Evolutionary conservation across 306 rosid genomes (phyloP).

Genomic region (Begonia peltatifolia): DNA sequence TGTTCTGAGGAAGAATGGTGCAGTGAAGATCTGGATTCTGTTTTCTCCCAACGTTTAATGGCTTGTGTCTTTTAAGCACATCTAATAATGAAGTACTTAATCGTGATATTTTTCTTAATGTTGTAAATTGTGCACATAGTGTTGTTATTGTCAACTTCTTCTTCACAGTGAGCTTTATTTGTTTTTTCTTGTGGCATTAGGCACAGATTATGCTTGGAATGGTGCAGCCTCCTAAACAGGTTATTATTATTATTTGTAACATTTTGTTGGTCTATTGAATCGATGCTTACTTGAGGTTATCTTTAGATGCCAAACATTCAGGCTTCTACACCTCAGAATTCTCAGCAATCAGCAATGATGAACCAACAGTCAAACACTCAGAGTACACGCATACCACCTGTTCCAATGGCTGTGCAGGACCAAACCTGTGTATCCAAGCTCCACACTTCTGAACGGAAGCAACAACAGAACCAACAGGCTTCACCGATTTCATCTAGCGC

Average conservation of each 20-base stretch:
- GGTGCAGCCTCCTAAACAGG: conserved; percentile 85
- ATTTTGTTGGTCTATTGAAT: conserved; percentile 3
- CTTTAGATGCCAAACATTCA: conserved; percentile 62
- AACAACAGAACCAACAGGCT: conserved; percentile 50
- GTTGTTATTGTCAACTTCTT: too few relatives aligned
- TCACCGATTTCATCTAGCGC: conserved; percentile 43
- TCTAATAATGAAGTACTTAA: too few relatives aligned
- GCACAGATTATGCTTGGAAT: conserved; percentile 99
- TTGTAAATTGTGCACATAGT: too few relatives aligned
- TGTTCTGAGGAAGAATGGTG: too few relatives aligned
- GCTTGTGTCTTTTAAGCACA: too few relatives aligned
- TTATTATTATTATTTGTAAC: conserved; percentile 18
- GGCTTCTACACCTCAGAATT: conserved; percentile 38
- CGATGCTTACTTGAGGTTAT: conserved; percentile 10
- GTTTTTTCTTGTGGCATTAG: conserved; percentile 25
- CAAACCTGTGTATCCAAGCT: conserved; percentile 48
- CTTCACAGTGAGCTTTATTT: neutral
- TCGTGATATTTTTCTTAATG: too few relatives aligned
- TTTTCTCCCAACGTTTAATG: too few relatives aligned
- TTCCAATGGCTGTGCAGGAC: conserved; percentile 44
- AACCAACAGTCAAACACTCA: conserved; percentile 38
- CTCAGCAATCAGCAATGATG: conserved; percentile 43
- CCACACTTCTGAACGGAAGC: conserved; percentile 44
- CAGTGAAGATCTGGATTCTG: too few relatives aligned
- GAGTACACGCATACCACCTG: conserved; percentile 35